Evolutionary conservation across 345 rosid genomes (phyloP), one percentile per base, ranked within the genome.

Genomic region (Mallotus nudiflorus): DNA sequence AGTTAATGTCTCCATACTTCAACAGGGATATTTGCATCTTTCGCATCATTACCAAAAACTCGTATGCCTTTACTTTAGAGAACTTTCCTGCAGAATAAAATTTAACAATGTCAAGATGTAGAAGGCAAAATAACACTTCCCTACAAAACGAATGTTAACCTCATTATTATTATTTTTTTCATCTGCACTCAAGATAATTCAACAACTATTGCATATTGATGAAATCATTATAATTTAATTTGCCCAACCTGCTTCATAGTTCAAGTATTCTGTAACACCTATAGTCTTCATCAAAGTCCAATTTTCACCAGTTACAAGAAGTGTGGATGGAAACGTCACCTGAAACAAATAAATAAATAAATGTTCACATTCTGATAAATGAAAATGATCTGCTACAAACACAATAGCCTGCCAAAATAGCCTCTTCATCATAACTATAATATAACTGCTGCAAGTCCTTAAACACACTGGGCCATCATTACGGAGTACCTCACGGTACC

Each of bases 281-380:
- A 95, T 88, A 50, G 94, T 89, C 85, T 92, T 92, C 98, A 95
- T 88, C 82, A 95, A 57, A 18, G 99, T 95, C 99, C 99, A 95
- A 70, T 80, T 84, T 85, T 92, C 96, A 63, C 84, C 88, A n/a
- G 99, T 91, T 75, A 98, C 99, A 75, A 95, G 84, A 78, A 90
- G 97, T 3, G 97, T 88, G 52, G 97, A 87, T 8, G 99, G 99
- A 81, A 95, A 92, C 89, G 92, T 90, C 66, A 95, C 98, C 99
- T 95, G 80, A 74, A 73, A 83, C 31, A 66, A 59, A 39, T 39
- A 65, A n/a, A n/a, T n/a, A n/a, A n/a, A n/a, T n/a, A n/a, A 67
- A 24, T 1, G 45, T 49, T 11, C 6, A 51, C 60, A 51, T 48
- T 37, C 18, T 39, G 72, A 63, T 24, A 80, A 72, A 49, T 57